Evolutionary conservation across 208 protist species (phyloP), one percentile per base, ranked within the genome.

Genomic region (Novymonas esmeraldas): DNA sequence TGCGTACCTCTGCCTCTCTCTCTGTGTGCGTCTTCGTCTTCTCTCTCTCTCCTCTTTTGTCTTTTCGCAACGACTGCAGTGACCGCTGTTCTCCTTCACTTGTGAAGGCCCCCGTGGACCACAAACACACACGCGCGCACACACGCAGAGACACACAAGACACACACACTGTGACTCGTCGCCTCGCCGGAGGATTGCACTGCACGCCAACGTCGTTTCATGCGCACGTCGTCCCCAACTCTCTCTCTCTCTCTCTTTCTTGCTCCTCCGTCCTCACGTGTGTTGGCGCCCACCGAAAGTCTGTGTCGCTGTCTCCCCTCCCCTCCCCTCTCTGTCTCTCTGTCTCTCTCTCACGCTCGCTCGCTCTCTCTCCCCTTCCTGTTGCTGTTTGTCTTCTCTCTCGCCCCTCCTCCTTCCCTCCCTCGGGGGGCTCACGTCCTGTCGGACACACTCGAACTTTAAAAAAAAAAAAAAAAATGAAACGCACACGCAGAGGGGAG

Each of bases 1-100:
- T 50, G 45, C 22, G 16, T 65, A 0, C 45, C 6, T 49, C 2
- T 57, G 4, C 49, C 24, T 16, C 50, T 48, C 31, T 26, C 11
- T 26, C 29, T 50, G 1, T 44, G 9, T 51, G 36, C 5, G 49
- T 18, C 24, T 55, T 49, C 22, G 3, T 57, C 33, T 45, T 22
- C 20, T 39, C 31, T 38, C 11, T 46, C 5, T 61, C 42, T 13
- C 3, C 44, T 51, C 26, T 38, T 57, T 38, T 28, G 14, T 57
- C 50, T 71, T 58, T 56, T 7, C 34, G 22, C 28, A 13, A 48
- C 44, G 44, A 14, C 44, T 48, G 18, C 16, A 20, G 18, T 26
- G n/a, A 20, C 44, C 16, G 39, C 39, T 16, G 48, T 67, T 46
- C 74, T 39, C 22, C 56, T 28, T 75, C 59, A 70, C 18, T 36